Evolutionary conservation across 2,329 filamentous ascomycete species (phyloP), one percentile per base, ranked within the genome.

Genomic region (Talaromyces sp.): DNA sequence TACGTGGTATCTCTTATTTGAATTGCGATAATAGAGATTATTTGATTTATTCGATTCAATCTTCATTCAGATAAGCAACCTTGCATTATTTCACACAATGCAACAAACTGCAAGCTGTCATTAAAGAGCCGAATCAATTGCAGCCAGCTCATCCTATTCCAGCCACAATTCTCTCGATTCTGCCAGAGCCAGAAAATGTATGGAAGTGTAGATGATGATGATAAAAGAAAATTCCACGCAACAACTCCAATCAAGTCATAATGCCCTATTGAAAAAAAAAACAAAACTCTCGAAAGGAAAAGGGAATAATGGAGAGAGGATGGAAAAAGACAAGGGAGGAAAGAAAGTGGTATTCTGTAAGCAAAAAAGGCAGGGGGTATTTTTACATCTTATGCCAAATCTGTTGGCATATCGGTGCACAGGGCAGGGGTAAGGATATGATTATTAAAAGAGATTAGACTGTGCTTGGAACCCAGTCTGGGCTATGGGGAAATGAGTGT

Each of bases 381-480:
- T 66, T 61, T 63, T 63, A 66, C 64, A 64, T 64, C 65, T 61
- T 64, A 47, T 59, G 61, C 34, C 65, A 64, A 64, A 58, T 25
- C 61, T 25, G 56, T 22, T 40, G 27, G 19, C 47, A 65, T 13
- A 60, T 29, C 54, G 31, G 63, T 51, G 58, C 45, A 60, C 56
- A 53, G 49, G 43, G 49, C 7, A 31, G 49, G 25, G 31, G 38
- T 29, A n/a, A 51, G 36, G 43, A 53, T 22, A 64, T 38, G 56
- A 63, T 38, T 64, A 66, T 66, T 66, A 66, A 58, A 60, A 58
- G 27, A 45, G 15, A 59, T 27, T 31, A 58, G 60, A 59, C 54
- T 53, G 45, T 56, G 34, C n/a, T 29, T 58, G 34, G 11, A 31
- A 63, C 40, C 27, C 56, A 62, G 64, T 63, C 47, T 63, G 17